Evolutionary conservation across 352 stramenopile genomes (phyloP).

Genomic region (Pilasporangium apinafurcum): DNA sequence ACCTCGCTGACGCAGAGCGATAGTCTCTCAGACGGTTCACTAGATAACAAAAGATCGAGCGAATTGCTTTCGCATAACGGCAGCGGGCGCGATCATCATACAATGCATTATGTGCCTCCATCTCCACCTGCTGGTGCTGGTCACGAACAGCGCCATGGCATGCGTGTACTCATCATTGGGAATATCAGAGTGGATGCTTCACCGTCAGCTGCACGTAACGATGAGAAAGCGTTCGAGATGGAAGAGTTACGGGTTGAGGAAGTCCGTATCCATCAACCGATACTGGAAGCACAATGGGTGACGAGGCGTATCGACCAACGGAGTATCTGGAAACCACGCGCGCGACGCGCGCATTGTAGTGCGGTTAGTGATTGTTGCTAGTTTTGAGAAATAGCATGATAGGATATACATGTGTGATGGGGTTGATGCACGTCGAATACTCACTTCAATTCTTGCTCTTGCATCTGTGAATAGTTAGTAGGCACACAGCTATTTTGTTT

Average conservation of each 20-base stretch:
- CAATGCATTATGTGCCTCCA: conserved; percentile 65
- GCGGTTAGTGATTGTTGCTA: conserved; percentile 18
- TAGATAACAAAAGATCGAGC: no score
- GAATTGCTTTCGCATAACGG: conserved; percentile 10
- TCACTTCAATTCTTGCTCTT: conserved; percentile 1
- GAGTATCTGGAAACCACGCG: conserved; percentile 56
- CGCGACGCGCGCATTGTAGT: conserved; percentile 56
- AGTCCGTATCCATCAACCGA: conserved; percentile 38
- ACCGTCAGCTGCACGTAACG: neutral
- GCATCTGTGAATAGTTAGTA: conserved; percentile 17
- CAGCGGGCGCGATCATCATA: conserved; percentile 46
- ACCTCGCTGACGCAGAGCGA: conserved; percentile 11
- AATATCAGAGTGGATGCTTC: conserved; percentile 40
- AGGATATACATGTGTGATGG: no score
- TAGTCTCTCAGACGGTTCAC: no score
- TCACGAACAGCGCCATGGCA: conserved; percentile 29
- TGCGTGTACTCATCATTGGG: conserved; percentile 57
- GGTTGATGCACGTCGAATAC: no score
- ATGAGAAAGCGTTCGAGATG: conserved; percentile 29
- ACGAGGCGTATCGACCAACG: conserved; percentile 20
- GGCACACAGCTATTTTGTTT: conserved; percentile 67
- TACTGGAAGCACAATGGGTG: conserved; percentile 49
- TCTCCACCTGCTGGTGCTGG: no score
- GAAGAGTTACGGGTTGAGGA: conserved; percentile 55
- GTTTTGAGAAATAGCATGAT: no score